Conservation (phyloP, 2,329 filamentous ascomycete genomes). For the Drechslera avenae region DNA sequence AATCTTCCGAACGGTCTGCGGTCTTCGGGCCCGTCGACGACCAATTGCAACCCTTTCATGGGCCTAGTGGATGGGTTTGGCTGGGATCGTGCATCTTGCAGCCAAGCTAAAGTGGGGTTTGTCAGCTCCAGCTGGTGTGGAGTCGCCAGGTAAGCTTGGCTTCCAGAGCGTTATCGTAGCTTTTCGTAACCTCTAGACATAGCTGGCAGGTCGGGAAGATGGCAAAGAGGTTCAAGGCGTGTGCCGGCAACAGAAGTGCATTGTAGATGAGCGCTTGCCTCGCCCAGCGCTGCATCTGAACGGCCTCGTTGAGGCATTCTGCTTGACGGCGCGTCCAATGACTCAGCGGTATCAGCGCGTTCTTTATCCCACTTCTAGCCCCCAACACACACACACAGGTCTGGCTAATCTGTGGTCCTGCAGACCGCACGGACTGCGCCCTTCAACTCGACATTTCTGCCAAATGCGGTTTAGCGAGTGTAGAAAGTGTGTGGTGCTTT, state of each 20-base stretch:
- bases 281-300: neutral
- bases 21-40: conserved; percentile 6
- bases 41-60: conserved; percentile 13
- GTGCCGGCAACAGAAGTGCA: too few species aligned
- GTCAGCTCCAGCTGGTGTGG: conserved; percentile 20
- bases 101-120: conserved; percentile 20
- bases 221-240: neutral
- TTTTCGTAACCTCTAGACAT: neutral
- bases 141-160: neutral
- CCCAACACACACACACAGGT: conserved; percentile 8
- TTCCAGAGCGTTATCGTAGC: neutral
- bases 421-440: conserved; percentile 24
- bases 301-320: too few species aligned
- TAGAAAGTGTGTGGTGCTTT: conserved; percentile 9
- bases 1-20: conserved; percentile 3
- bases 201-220: neutral
- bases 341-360: conserved; percentile 16
- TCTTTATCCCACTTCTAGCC: conserved; percentile 10
- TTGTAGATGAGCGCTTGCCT: neutral
- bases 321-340: conserved; percentile 1
- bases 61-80: conserved; percentile 7
- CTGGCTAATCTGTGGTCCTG: conserved; percentile 17
- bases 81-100: conserved; percentile 8
- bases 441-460: conserved; percentile 21
- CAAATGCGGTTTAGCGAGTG: conserved; percentile 15